Conservation (phyloP, 2,329 filamentous ascomycete genomes). For the Neofusicoccum cordaticola region DNA sequence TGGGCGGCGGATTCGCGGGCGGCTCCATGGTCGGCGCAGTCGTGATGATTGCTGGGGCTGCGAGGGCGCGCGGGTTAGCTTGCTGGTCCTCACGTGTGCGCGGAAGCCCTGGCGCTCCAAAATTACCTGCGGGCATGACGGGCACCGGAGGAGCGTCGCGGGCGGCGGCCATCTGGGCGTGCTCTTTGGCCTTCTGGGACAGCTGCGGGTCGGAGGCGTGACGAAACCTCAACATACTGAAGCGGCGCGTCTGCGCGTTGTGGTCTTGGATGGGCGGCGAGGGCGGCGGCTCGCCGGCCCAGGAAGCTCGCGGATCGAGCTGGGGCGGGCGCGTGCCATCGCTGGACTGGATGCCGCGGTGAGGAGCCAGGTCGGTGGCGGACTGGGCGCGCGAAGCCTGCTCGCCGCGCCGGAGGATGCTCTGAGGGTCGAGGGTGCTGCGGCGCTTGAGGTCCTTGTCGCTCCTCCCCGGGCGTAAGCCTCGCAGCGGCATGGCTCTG, state of each 20-base stretch:
- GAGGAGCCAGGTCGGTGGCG: slow-evolving; percentile 26
- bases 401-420: slow-evolving; percentile 36
- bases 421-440: slow-evolving; percentile 42
- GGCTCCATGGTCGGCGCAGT: slow-evolving; percentile 72
- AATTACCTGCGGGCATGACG: slow-evolving; percentile 34
- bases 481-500: slow-evolving; percentile 40
- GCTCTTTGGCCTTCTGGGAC: slow-evolving; percentile 69
- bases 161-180: slow-evolving; percentile 50
- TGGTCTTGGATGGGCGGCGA: slow-evolving; percentile 34
- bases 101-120: slow-evolving; percentile 15
- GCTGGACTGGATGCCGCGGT: slow-evolving; percentile 28
- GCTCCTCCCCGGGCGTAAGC: slow-evolving; percentile 37
- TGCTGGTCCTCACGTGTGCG: slow-evolving; percentile 16
- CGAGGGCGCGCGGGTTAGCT: slow-evolving; percentile 25
- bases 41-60: slow-evolving; percentile 73
- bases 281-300: slow-evolving; percentile 25
- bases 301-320: slow-evolving; percentile 25
- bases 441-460: slow-evolving; percentile 43
- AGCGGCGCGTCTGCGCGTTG: slow-evolving; percentile 48
- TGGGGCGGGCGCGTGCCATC: slow-evolving; percentile 31
- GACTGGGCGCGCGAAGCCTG: slow-evolving; percentile 26
- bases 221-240: slow-evolving; percentile 75
- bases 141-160: slow-evolving; percentile 49
- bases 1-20: slow-evolving; percentile 23
- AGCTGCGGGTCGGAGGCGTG: slow-evolving; percentile 93